Evolutionary conservation across 2,329 filamentous ascomycete species (phyloP).

Genomic region (Diaporthe capsici): DNA sequence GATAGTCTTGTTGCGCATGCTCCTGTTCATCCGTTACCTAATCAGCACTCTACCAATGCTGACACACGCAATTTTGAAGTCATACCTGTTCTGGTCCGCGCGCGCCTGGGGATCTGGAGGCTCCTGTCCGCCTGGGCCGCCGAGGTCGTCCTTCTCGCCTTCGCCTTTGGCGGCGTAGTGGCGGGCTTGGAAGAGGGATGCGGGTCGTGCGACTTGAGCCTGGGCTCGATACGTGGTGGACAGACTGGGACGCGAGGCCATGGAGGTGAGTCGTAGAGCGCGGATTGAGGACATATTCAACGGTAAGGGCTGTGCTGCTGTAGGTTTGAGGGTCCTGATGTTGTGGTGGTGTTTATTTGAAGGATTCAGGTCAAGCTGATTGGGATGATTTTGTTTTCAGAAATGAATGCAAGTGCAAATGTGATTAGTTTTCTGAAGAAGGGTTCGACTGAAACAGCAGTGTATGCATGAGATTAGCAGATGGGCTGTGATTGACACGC

Average conservation of each 20-base stretch:
- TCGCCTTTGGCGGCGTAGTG: constrained; percentile 24
- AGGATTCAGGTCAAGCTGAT: not conserved
- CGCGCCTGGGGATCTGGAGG: constrained; percentile 30
- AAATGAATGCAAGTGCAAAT: not conserved
- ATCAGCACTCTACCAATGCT: not conserved
- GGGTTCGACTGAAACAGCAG: not conserved
- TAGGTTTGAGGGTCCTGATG: not conserved
- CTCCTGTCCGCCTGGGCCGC: constrained; percentile 40
- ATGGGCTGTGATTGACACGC: not conserved
- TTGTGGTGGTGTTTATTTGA: not conserved
- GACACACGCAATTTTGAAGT: fast-evolving
- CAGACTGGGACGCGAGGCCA: not conserved
- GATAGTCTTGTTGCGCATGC: constrained; percentile 32
- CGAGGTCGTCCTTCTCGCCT: constrained; percentile 34
- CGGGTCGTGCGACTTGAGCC: not conserved
- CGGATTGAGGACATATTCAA: not conserved
- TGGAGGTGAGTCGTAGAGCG: not conserved
- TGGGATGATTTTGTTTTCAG: not conserved
- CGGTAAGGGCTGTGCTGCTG: not conserved
- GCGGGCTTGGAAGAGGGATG: not conserved
- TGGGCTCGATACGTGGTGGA: not conserved
- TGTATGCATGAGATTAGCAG: not conserved
- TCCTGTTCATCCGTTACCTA: not conserved
- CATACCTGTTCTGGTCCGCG: constrained; percentile 31
- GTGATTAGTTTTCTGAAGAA: not conserved